Base-by-base conservation (phyloP, 305 asterid genomes). In the Salvia sclarea region DNA sequence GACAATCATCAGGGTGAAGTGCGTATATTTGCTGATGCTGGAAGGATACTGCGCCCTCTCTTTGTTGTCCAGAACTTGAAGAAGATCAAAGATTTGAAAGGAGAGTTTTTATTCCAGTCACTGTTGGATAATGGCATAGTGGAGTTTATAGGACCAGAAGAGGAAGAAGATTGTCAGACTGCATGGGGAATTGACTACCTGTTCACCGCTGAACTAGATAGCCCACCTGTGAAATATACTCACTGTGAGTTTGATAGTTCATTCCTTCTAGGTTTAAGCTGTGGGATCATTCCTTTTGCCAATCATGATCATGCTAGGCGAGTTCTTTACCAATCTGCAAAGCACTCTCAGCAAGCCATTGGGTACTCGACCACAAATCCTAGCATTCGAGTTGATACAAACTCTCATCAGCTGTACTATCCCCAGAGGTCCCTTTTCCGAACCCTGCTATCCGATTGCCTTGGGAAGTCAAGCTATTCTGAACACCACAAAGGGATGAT, bases 21-120 rank as follows among this genome's bases (percentile, higher is more conserved):
- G 40, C 86, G 96, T 12, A 82, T 91, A 68, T 94, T 89, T 75
- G 80, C 91, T 30, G 99, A 94, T 76, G 88, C 97, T 16, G 99
- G 99, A 80, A 88, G 99, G 76, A 88, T 94, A 58, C 86, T 91
- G 52, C 97, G 99, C 11, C 99, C 99, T 4, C 98, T 94, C 59
- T 78, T 91, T 56, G 88, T 94, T 60, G 96, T 88, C 49, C 91
- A 77, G 24, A 94, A 91, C 61, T 24, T 94, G 35, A 79, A 80
- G 79, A 85, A 81, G 52, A 78, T 89, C 33, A 82, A 76, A 76
- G 75, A 67, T 48, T 37, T 86, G 75, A 88, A 89, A 81, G 92
- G 91, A 62, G 84, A 79, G 8, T 85, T 48, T 52, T 73, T 81
- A 12, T 91, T 91, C 70, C 86, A 86, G 58, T 63, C 84, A 50